Evolutionary conservation across 495 filamentous ascomycete species (phyloP), one percentile per base, ranked within the genome.

Genomic region (Daldinia concentrica): DNA sequence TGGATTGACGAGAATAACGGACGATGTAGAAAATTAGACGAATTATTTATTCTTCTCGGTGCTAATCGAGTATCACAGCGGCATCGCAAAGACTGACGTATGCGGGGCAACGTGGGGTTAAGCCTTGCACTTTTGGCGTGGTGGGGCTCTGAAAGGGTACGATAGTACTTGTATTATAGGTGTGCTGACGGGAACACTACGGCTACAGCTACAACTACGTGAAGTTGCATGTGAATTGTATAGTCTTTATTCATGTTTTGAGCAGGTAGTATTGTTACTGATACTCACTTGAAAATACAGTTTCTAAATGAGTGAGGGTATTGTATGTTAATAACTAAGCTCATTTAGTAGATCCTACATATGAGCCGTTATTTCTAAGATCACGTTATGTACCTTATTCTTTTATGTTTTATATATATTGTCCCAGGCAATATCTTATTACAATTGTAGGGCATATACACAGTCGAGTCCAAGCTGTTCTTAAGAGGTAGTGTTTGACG

Each of bases 51-150:
- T 36, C n/a, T 29, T 6, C 1, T 57, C 58, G 65, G 22, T 58
- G 14, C 41, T 62, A 58, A 58, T 68, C 62, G 37, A 68, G 3
- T 39, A 56, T 48, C 17, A 22, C 19, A 12, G 43, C 43, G 17
- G 43, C 9, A 48, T 48, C 19, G 19, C 17, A 48, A 12, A 24
- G 43, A 48, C 43, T 74, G 71, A 74, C 71, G 71, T 74, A 74
- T 64, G 71, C 71, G 71, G 71, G 71, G 71, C 63, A 69, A 22
- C 58, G 65, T 65, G 65, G 70, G 58, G 62, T 59, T 48, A 29
- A 17, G 54, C 27, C n/a, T 50, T 30, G 29, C 43, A 43, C 12
- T 50, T 55, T 55, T 9, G 32, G 59, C 36, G 36, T 15, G 26
- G 59, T 32, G 48, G 58, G 50, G 50, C 45, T 36, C 29, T 37